Percentiles rank a stretch among this genome's conserved stretches.
phyloP scores from a whole-genome alignment of 1,139 yeast genomes.

The Hyphopichia wangnamkhiaoensis region DNA sequence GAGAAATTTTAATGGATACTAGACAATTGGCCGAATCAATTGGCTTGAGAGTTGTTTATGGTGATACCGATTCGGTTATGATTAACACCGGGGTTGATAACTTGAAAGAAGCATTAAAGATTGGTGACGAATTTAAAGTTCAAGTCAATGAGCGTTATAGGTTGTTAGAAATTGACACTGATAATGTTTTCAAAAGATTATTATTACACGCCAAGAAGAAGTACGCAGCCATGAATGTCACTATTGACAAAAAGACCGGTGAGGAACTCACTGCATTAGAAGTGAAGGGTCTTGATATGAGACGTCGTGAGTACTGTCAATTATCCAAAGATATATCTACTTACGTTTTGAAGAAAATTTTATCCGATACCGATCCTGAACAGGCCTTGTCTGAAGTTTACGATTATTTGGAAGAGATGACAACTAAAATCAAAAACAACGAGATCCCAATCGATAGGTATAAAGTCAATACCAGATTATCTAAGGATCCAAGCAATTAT shows the following conservation, averaged over 20 bases:
- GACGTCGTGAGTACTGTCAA: constrained; percentile 94
- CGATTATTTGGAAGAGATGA: constrained; percentile 65
- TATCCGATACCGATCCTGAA: constrained; percentile 78
- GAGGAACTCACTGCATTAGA: constrained; percentile 62
- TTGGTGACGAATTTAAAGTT: constrained; percentile 82
- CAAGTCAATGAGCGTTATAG: constrained; percentile 87
- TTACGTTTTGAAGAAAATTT: constrained; percentile 68
- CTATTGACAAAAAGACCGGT: constrained; percentile 49
- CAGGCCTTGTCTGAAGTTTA: constrained; percentile 73
- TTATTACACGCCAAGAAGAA: constrained; percentile 95
- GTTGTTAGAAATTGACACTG: constrained; percentile 90
- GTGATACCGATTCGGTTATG: constrained; percentile 99
- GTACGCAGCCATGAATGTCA: constrained; percentile 84
- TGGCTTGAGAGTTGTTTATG: constrained; percentile 86
- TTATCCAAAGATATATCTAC: constrained; percentile 86
- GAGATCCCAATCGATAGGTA: constrained; percentile 65
- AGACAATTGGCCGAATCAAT: constrained; percentile 87
- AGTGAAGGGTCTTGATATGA: constrained; percentile 96
- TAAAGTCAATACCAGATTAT: constrained; percentile 71
- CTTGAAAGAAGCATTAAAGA: constrained; percentile 71
- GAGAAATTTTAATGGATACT: constrained; percentile 93
- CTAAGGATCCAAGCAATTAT: constrained; percentile 73
- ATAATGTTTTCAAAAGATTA: constrained; percentile 84
- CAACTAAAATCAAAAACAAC: constrained; percentile 57
- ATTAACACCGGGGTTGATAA: constrained; percentile 82